These are phyloP conservation scores for Clitopilus passeckerianus DNA, from an alignment of 768 basidiomycete species.

Conservation along the genomic window DNA sequence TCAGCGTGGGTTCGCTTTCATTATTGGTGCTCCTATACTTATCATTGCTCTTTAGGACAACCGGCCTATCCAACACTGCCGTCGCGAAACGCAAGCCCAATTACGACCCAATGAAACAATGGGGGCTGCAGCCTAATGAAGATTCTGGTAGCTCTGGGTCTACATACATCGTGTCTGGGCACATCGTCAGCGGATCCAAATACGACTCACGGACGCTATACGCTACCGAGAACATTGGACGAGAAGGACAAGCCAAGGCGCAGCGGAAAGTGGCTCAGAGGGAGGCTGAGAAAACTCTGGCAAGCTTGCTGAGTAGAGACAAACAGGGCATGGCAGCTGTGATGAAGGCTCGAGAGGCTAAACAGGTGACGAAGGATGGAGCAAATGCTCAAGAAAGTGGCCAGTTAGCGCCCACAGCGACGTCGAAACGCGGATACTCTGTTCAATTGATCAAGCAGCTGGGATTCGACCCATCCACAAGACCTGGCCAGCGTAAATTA, in stretches of 20 bases:
- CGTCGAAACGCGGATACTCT: slow-evolving; percentile 51
- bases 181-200: slow-evolving; percentile 52
- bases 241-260: slow-evolving; percentile 75
- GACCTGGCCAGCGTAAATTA: slow-evolving; percentile 38
- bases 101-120: slow-evolving; percentile 69
- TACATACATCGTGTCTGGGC: slow-evolving; percentile 82
- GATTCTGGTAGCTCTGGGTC: slow-evolving; percentile 30
- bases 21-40: not conserved
- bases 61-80: slow-evolving; percentile 56
- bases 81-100: slow-evolving; percentile 47
- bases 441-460: slow-evolving; percentile 63
- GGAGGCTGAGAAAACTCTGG: slow-evolving; percentile 58
- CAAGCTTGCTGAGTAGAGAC: slow-evolving; percentile 57
- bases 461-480: slow-evolving; percentile 75
- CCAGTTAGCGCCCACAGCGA: slow-evolving; percentile 2
- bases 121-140: slow-evolving; percentile 64
- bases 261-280: slow-evolving; percentile 54
- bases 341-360: slow-evolving; percentile 50
- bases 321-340: slow-evolving; percentile 65
- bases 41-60: slow-evolving; percentile 45
- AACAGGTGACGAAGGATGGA: slow-evolving; percentile 12
- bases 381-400: slow-evolving; percentile 13
- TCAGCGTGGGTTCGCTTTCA: slow-evolving; percentile 52
- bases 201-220: slow-evolving; percentile 40
- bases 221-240: slow-evolving; percentile 66